Evolutionary conservation across 441 rosid genomes (phyloP), one percentile per base, ranked within the genome.

Genomic region (Adansonia grandidieri): DNA sequence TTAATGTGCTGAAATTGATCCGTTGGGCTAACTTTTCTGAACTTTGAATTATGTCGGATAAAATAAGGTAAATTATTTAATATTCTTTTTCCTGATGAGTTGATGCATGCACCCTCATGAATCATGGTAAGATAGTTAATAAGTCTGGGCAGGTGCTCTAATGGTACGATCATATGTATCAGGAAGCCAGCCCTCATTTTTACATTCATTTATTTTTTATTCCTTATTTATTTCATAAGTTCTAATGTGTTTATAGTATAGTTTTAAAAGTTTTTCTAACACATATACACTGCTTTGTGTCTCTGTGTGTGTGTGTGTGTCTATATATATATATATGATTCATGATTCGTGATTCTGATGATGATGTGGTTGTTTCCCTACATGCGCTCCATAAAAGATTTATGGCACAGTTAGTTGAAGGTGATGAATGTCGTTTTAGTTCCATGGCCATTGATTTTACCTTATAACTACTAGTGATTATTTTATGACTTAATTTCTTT

Each of bases 341-440:
- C 37, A 32, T 32, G 37, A 6, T 32, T 51, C 15, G 9, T 51
- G 20, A 71, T 51, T 17, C 28, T 71, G 45, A 15, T 32, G 15
- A 53, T 71, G 62, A 53, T 32, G n/a, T n/a, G 48, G 28, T 11
- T 71, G 24, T 71, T 54, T n/a, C 37, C 4, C 17, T 51, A 71
- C 75, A 3, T 51, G 14, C 10, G 2, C 28, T 37, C 62, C 24
- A 40, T n/a, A 65, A 24, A 48, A 42, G 65, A 24, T 64, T 77
- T 65, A 11, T 17, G 63, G 20, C 57, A 17, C 72, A 40, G 51
- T 57, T 24, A 42, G 45, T 79, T 13, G 71, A 14, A 8, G 51
- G 74, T 28, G 22, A 70, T 73, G 11, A 32, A 47, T 70, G 48
- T 68, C 57, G 50, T 64, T 37, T 73, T 66, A 47, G 44, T 72